Percentiles rank a stretch among this genome's conserved stretches.
Conservation (phyloP, 148 eudicot genomes). For the Rhododendron simsii region DNA sequence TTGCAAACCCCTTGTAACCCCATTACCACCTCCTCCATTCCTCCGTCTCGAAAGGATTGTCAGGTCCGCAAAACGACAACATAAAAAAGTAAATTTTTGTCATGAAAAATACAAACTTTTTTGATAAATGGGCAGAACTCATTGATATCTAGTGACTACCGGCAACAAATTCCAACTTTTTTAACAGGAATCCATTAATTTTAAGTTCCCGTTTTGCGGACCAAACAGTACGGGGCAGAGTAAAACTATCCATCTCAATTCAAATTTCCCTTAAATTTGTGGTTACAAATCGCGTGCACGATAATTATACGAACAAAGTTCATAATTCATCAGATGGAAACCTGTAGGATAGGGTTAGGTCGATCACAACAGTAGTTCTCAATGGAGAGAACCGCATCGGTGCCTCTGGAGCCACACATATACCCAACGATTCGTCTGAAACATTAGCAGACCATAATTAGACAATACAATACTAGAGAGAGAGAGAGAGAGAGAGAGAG, state of each 20-base stretch:
- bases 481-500: not conserved
- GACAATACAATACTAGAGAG: not conserved
- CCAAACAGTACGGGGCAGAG: not conserved
- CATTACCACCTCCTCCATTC: not conserved
- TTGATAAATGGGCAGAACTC: not conserved
- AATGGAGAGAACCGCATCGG: constrained; percentile 56
- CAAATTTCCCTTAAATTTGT: not conserved
- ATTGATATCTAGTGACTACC: not conserved
- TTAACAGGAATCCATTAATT: no score
- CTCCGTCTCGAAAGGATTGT: no score
- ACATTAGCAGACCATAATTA: constrained; percentile 1
- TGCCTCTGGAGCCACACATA: constrained; percentile 62
- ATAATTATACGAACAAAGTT: not conserved
- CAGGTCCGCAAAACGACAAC: not conserved
- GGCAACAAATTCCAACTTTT: not conserved
- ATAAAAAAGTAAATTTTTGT: no score
- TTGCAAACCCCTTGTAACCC: not conserved
- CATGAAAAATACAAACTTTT: not conserved
- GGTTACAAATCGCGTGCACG: not conserved
- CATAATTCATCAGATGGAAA: not conserved
- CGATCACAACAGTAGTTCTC: constrained; percentile 92
- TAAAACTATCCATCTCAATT: not conserved
- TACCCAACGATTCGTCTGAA: constrained; percentile 58
- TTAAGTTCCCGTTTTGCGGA: not conserved
- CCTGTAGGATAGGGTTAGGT: constrained; percentile 93